Base-by-base conservation (phyloP, 1,284 basidiomycete genomes). In the Ceratobasidium sp. region DNA sequence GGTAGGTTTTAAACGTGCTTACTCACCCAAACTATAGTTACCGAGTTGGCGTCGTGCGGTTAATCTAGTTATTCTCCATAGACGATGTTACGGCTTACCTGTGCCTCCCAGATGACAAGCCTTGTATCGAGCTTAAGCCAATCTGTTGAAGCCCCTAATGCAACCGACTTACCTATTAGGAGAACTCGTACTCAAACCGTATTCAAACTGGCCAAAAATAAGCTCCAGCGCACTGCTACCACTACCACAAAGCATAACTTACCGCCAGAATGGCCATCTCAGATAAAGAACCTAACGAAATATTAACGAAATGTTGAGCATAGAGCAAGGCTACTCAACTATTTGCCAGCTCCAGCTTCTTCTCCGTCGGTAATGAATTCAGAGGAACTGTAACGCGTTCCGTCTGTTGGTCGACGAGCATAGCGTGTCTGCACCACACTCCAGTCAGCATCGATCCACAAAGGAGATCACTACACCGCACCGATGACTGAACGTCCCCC, bases 401-500 rank as follows among this genome's bases (percentile, higher is more conserved):
- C 0, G 90, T 91, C 81, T 89, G 88, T 83, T 97, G 95, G 81
- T 97, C 90, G 1, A 96, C 93, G 28, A 96, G 85, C 93, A 96
- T 95, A 0, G 94, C 95, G 83, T 97, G 95, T 33, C 90, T 91
- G 76, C n/a, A 51, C 26, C 54, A 4, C 60, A 64, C 31, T 64
- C 13, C 60, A 65, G 45, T 37, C 5, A 69, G 54, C 31, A 39
- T 6, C 28, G 23, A 35, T 13, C 26, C 53, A 60, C n/a, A 35
- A 23, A 13, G 13, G 26, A 49, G 23, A 56, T n/a, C 26, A 6
- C 1, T 28, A 31, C 1, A 78, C 85, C 11, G 66, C 67, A 90
- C 89, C 95, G 87, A 79, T 97, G 94, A 79, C 93, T 95, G 84
- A 97, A 97, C 2, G 94, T 97, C 1, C 95, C 95, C 49, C 95